Evolutionary conservation across 2,329 filamentous ascomycete genomes (phyloP), one percentile per base, ranked within the genome.

Genomic region (Graphilbum ipis-grandicollis): DNA sequence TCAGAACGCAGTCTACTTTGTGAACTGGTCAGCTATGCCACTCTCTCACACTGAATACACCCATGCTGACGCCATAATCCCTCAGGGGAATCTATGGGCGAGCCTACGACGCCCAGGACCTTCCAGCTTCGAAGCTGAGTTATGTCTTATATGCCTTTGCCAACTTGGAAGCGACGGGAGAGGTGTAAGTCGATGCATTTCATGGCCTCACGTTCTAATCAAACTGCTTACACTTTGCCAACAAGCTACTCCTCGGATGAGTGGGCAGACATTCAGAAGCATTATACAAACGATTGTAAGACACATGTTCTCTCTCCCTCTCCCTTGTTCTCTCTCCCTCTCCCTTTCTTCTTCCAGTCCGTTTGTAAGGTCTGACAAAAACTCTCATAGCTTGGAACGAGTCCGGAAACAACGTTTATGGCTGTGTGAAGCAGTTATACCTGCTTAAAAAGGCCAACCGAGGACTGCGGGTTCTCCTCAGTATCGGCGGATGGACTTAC

Each of bases 401-500:
- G 34, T 47, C 54, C 0, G 66, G 78, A 6, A 77, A 63, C 42
- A 90, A 92, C 50, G 71, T 79, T 33, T 90, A 88, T 46, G 85
- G 85, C 29, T 80, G 75, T 50, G 55, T 83, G 37, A 90, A 90
- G 58, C 81, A 92, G 49, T 62, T 93, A 1, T 83, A 71, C 51
- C 58, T 81, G 8, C 62, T 84, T 31, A 93, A 93, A 58, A 75
- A 86, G 53, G 55, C 65, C 39, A 77, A 93, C 53, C 75, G 83
- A 14, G 70, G 82, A 33, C 55, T 93, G 37, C 92, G 92, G 51
- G 65, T 79, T 2, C 62, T 92, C 18, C 66, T 93, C 4, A 81
- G 73, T 34, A 83, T 93, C 44, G 85, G 85, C 34, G 84, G 85
- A 22, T 92, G 79, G 79, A 85, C 80, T 0, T 90, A 82, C 56